Evolutionary conservation across 805 yeast genomes (phyloP), one percentile per base, ranked within the genome.

Genomic region (Candida maris): DNA sequence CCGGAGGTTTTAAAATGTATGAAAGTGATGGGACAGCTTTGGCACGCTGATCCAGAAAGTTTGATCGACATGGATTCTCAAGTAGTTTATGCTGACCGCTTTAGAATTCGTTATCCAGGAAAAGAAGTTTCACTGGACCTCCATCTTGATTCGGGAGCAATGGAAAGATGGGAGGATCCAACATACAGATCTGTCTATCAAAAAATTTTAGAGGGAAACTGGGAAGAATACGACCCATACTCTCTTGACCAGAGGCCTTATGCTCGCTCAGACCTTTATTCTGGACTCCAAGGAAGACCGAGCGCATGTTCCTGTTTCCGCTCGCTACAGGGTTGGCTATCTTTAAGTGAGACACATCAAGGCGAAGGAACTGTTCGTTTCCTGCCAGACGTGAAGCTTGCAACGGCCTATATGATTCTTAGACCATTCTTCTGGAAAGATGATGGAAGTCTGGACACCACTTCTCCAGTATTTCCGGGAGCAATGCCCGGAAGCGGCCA

Each of bases 121-220:
- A 41, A 38, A 16, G 59, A 52, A 20, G 35, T 41, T 14, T 38
- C 67, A 3, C 53, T 68, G 21, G 66, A 62, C n/a, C 61, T 65
- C 9, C 73, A 69, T 37, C 51, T 58, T 9, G 73, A 69, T 42
- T 56, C 65, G 7, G 67, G 70, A 6, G 60, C 70, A 3, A 46
- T 68, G 27, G 73, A 68, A 44, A 51, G 75, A 38, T 70, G 75
- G 73, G 73, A 68, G 44, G 73, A 70, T 45, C 41, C 36, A 10
- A 58, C 51, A 24, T 70, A 67, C 47, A 41, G 64, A 7, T 42
- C 47, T 5, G 54, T 56, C 27, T 70, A 69, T 44, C 37, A 47
- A 10, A 49, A 48, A 15, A 64, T 70, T 17, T 61, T 59, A 27
- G 60, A 58, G 8, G 70, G 68, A 4, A 38, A 47, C 6, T 68